Percentiles rank a stretch among this genome's conserved stretches.
Evolutionary conservation across 495 filamentous ascomycete species (phyloP).

Genomic region (Aspergillus hancockii): DNA sequence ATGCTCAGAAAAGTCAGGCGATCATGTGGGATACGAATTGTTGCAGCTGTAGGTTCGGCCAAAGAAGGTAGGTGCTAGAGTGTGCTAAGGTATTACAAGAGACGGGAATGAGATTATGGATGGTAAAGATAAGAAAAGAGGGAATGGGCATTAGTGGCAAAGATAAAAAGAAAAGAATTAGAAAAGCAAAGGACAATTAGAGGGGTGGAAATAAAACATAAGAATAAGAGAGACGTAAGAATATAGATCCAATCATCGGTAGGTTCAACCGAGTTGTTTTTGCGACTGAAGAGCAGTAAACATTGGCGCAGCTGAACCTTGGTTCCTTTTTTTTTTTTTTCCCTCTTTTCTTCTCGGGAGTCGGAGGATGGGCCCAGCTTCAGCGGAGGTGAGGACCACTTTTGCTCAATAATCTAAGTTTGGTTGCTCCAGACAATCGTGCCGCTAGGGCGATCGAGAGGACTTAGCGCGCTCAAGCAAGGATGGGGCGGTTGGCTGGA

Average conservation of each 20-base stretch:
- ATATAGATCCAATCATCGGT: conserved; percentile 3
- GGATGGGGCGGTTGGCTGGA: conserved; percentile 11
- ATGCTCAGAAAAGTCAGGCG: conserved; percentile 24
- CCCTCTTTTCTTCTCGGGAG: conserved; percentile 6
- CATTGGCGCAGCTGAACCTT: conserved; percentile 40
- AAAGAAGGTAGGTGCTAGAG: background rate
- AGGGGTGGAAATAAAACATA: background rate
- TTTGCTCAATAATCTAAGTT: conserved; percentile 3
- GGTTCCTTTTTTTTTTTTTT: conserved; percentile 29
- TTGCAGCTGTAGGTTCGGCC: background rate
- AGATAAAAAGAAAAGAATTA: conserved; percentile 12
- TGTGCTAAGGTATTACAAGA: background rate
- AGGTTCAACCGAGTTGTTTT: conserved; percentile 2
- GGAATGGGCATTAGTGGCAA: conserved; percentile 7
- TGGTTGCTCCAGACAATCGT: conserved; percentile 36
- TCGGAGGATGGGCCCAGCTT: conserved; percentile 15
- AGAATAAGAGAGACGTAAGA: background rate
- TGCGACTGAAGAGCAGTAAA: conserved; percentile 2
- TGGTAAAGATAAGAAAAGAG: conserved; percentile 1
- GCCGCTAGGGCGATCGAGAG: conserved; percentile 23
- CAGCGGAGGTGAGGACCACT: conserved; percentile 6
- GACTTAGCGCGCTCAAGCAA: conserved; percentile 21
- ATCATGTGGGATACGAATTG: conserved; percentile 36
- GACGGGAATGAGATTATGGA: background rate
- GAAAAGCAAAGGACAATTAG: conserved; percentile 6